Evolutionary conservation across 2,329 filamentous ascomycete genomes (phyloP), one percentile per base, ranked within the genome.

Genomic region (Coniochaeta sp.): DNA sequence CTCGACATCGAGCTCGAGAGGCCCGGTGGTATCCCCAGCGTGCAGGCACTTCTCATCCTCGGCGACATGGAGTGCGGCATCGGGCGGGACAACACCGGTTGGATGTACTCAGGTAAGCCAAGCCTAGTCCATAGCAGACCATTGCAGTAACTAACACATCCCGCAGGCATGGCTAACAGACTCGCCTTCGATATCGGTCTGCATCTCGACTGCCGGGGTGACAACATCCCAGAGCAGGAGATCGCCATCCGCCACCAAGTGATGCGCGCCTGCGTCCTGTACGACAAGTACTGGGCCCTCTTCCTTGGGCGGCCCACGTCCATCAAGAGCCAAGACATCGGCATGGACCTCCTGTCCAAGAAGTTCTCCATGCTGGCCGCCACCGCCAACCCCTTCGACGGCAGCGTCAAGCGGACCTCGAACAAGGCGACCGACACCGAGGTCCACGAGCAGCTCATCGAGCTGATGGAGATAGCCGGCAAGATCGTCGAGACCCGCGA

Each of bases 231-330:
- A 5, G 72, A 76, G 20, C 66, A 68, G 13, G 77, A 79, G 53
- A 65, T 71, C 3, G 67, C 71, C 30, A 73, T 77, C 48, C 67
- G 76, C 5, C 75, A 74, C 47, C 76, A 77, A 70, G 73, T 71
- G 12, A 72, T 79, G 59, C 69, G 72, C 55, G 75, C 77, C 1
- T 78, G 74, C 52, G 70, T 78, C 6, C 71, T 78, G 53, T 76
- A 77, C 52, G 77, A 80, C 63, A 73, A 74, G 58, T 76, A 78
- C 56, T 79, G 76, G 76, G 73, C 77, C 0, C 62, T 80, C n/a
- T 77, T 78, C 57, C 66, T 80, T 6, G 77, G 77, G 9, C 67
- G 77, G 10, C 77, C 77, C 1, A 73, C 76, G 1, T 72, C 73
- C 49, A 79, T 80, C 65, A 79, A 79, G 60, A 71, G 65, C 48